phyloP scores from a whole-genome alignment of 163 green algal species.

The Scenedesmus sp. region DNA sequence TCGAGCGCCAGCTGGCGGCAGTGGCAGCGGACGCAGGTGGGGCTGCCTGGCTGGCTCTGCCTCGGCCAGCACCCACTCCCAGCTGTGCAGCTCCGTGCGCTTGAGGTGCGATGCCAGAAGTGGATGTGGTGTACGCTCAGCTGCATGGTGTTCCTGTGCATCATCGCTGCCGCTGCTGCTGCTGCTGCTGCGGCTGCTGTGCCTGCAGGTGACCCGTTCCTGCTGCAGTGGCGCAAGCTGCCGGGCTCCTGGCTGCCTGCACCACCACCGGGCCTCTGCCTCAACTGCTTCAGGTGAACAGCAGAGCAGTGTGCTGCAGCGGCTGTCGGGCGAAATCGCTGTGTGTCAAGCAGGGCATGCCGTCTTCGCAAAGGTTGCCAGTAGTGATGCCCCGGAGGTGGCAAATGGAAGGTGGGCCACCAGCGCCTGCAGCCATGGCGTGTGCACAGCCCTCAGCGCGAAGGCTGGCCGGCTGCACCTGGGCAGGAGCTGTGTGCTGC shows the following conservation, averaged over 20 bases:
- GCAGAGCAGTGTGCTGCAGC: not conserved
- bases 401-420: too few relatives aligned
- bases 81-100: too few relatives aligned
- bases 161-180: not conserved
- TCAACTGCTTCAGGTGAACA: conserved; percentile 46
- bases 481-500: too few relatives aligned
- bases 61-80: not conserved
- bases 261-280: not conserved
- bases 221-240: conserved; percentile 27
- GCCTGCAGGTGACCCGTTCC: conserved; percentile 27
- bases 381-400: too few relatives aligned
- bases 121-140: too few relatives aligned
- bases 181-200: not conserved
- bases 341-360: too few relatives aligned
- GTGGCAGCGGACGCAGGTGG: conserved; percentile 43
- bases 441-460: too few relatives aligned
- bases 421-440: too few relatives aligned
- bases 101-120: too few relatives aligned
- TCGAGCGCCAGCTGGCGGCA: conserved; percentile 46
- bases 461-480: too few relatives aligned
- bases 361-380: too few relatives aligned
- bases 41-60: not conserved
- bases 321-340: not conserved
- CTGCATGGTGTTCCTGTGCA: not conserved
- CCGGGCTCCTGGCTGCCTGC: conserved; percentile 11